Evolutionary conservation across 2,329 filamentous ascomycete species (phyloP), one percentile per base, ranked within the genome.

Genomic region (Arthrinium phaeospermum): DNA sequence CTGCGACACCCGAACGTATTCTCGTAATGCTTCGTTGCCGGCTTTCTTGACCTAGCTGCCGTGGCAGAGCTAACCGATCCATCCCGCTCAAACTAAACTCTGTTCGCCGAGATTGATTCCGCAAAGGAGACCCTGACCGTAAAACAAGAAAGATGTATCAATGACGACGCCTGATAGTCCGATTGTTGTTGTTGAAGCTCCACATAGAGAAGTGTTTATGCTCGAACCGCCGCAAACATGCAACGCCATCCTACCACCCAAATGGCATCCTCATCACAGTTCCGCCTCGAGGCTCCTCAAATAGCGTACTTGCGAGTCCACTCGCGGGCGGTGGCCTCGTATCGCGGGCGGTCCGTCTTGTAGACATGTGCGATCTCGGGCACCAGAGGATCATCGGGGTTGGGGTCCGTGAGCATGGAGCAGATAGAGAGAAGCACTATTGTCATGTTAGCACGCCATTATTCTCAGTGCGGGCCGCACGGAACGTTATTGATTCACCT

Each of bases 301-400:
- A 98, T 96, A 82, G 96, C 96, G 84, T 98, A 98, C 90, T 99
- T 99, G 85, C 96, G 91, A 80, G 96, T 99, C 96, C 96, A 99
- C 87, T 99, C 96, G 79, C 96, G 90, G 74, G 96, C 96, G 72
- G 95, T 98, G 77, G 94, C 94, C 87, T 99, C 96, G 85, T 99
- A 99, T 84, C 95, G 91, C 79, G 94, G 91, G 79, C 95, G 93
- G 85, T 99, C 96, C 77, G 96, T 98, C 92, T 99, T 99, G 93
- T 99, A 99, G 82, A 98, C 95, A 83, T 99, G 96, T 80, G 96
- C 96, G 81, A 99, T 99, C 88, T 99, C 96, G 76, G 96, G 96
- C 74, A 99, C 96, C 78, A 99, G 92, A 81, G 96, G 96, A 85
- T 99, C 96, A 84, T 99, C 96, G 76, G 96, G 96, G 90, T 99